Base-by-base conservation (phyloP, 305 asterid species). In the Rubia balearica region DNA sequence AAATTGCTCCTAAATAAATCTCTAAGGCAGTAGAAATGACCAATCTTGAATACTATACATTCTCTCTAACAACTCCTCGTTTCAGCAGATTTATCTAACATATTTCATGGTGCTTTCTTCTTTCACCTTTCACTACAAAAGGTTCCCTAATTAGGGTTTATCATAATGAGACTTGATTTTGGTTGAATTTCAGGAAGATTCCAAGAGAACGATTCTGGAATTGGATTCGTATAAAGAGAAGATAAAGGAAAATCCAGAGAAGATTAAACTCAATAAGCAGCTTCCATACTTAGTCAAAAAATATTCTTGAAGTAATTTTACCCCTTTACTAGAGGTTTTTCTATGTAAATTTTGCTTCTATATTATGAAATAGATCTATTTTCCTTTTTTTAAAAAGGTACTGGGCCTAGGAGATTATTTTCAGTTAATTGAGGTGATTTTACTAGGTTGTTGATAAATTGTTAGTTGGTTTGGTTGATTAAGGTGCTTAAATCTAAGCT, bases 221-320 rank as follows among this genome's bases (percentile, higher is more conserved):
- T 62, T 83, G 83, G 97, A 86, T 79, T 86, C 96, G 0, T 85
- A 86, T 73, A 84, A 81, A 73, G 97, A 89, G 79, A 88, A 91
- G 87, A 87, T 85, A 40, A 89, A 89, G 75, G 93, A 89, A 80
- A 89, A 91, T 77, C 92, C 85, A 61, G 96, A 88, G 77, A 91
- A 91, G 79, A 89, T 91, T 65, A 91, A 91, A 77, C 91, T 91
- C 70, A 86, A 89, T 77, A 91, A 91, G 80, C 93, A 89, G 78
- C 93, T 91, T 66, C 95, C 95, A 6, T 89, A 89, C 79, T 83
- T 89, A 82, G 93, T 91, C 22, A n/a, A 93, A 96, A 36, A 91
- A 89, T 78, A 86, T 91, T 46, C 93, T 91, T 55, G 97, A 89
- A 95, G 95, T 88, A 78, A 70, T 19, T 51, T 40, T 74, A 57